Percentiles rank a stretch among this genome's conserved stretches.
Evolutionary conservation across 257 asterid genomes (phyloP).

Genomic region (Solanum pimpinellifolium): DNA sequence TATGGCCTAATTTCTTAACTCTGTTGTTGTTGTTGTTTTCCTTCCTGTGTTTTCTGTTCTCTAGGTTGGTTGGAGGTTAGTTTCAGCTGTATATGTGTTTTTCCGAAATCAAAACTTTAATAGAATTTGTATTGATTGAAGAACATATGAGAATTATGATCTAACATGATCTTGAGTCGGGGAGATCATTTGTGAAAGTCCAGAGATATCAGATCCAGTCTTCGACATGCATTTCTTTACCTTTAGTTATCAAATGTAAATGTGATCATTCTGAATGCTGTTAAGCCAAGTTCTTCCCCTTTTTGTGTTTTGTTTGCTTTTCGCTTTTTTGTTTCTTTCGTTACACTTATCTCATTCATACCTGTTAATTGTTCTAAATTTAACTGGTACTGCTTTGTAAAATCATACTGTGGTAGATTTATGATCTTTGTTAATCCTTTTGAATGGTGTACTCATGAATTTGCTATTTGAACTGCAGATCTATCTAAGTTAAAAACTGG

Average conservation of each 20-base stretch:
- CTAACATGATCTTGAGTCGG: background rate
- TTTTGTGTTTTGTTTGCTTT: background rate
- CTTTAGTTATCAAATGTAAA: background rate
- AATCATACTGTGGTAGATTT: background rate
- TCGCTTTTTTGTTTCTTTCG: background rate
- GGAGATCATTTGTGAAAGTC: background rate
- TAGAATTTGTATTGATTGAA: background rate
- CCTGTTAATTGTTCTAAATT: background rate
- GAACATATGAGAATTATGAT: background rate
- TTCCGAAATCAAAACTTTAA: background rate
- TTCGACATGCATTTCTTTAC: background rate
- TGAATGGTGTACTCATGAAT: background rate
- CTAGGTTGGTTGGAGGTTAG: background rate
- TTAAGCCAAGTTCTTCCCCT: background rate
- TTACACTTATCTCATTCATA: background rate
- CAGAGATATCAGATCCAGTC: background rate
- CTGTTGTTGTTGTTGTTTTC: background rate
- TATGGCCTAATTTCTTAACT: background rate
- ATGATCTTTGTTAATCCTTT: background rate
- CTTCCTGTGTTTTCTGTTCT: background rate
- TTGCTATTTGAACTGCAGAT: conserved; percentile 36
- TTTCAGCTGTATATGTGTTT: background rate
- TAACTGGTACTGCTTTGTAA: background rate
- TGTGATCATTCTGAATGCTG: background rate
- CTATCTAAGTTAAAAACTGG: conserved; percentile 68